These are phyloP conservation scores for Fraxinus xanthoxyloides DNA, from an alignment of 305 asterid species.

Conservation along the genomic window DNA sequence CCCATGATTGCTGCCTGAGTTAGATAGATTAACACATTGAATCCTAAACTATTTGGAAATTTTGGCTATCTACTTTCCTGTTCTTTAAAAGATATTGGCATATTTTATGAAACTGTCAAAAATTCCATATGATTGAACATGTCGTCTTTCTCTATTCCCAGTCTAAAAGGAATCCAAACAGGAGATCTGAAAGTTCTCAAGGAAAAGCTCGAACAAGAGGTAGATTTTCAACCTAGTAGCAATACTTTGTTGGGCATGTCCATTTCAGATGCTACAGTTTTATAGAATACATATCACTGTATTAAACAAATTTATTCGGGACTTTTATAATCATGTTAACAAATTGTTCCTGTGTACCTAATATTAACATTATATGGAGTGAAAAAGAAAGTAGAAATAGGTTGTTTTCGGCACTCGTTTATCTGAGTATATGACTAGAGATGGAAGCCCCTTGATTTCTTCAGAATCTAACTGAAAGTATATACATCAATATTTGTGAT, in stretches of 20 bases:
- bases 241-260: neutral
- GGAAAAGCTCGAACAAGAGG: slow-evolving; percentile 89
- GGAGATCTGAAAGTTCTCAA: slow-evolving; percentile 71
- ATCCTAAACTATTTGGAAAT: slow-evolving; percentile 9
- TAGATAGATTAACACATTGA: neutral
- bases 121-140: slow-evolving; percentile 16
- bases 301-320: neutral
- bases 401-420: neutral
- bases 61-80: neutral
- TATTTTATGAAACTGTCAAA: neutral
- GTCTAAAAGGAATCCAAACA: slow-evolving; percentile 70
- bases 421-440: slow-evolving; percentile 1
- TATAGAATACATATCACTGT: neutral
- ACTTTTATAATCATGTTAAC: neutral
- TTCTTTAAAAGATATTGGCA: neutral
- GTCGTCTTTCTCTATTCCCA: slow-evolving; percentile 34
- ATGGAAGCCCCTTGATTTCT: neutral
- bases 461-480: neutral
- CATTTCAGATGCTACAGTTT: slow-evolving; percentile 1
- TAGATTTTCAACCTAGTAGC: slow-evolving; percentile 26
- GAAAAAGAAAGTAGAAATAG: neutral
- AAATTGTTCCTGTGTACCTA: neutral
- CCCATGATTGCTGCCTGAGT: neutral
- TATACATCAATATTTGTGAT: neutral
- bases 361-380: neutral